Evolutionary conservation across 768 basidiomycete genomes (phyloP).

Genomic region (Pholiota microspora): DNA sequence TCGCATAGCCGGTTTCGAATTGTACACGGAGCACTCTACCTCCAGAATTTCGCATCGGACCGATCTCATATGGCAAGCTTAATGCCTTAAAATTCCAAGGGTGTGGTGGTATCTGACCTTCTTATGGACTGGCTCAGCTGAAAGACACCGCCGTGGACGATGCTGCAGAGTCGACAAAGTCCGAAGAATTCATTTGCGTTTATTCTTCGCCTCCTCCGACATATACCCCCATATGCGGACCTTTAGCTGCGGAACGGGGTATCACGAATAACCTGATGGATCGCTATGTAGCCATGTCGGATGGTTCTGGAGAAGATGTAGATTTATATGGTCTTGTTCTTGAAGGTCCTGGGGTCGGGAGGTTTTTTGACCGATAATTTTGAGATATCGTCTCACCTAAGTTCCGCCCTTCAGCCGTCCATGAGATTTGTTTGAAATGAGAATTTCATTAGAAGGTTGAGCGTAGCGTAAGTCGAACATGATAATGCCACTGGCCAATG

Average conservation of each 20-base stretch:
- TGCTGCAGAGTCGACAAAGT: neutral
- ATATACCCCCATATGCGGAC: constrained; percentile 50
- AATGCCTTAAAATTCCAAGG: constrained; percentile 7
- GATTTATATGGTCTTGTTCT: constrained; percentile 34
- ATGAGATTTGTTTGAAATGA: too few relatives aligned
- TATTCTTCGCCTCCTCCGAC: constrained; percentile 48
- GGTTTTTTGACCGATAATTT: constrained; percentile 26
- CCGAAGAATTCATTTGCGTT: constrained; percentile 25
- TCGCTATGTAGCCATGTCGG: constrained; percentile 52
- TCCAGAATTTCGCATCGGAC: constrained; percentile 69
- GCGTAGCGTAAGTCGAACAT: too few relatives aligned
- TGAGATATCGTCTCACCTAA: too few relatives aligned
- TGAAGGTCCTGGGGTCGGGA: constrained; percentile 30
- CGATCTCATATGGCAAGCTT: constrained; percentile 69
- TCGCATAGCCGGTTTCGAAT: constrained; percentile 59
- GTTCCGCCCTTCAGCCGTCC: too few relatives aligned
- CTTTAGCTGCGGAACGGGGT: constrained; percentile 33
- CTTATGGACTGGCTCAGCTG: neutral
- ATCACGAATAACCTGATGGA: constrained; percentile 55
- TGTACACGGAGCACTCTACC: constrained; percentile 46
- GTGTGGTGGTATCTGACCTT: neutral
- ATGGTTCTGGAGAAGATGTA: constrained; percentile 15
- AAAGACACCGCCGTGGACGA: neutral
- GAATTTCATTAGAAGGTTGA: too few relatives aligned
- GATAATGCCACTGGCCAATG: too few relatives aligned